Evolutionary conservation across 306 rosid species (phyloP), one percentile per base, ranked within the genome.

Genomic region (Potentilla sterilis): DNA sequence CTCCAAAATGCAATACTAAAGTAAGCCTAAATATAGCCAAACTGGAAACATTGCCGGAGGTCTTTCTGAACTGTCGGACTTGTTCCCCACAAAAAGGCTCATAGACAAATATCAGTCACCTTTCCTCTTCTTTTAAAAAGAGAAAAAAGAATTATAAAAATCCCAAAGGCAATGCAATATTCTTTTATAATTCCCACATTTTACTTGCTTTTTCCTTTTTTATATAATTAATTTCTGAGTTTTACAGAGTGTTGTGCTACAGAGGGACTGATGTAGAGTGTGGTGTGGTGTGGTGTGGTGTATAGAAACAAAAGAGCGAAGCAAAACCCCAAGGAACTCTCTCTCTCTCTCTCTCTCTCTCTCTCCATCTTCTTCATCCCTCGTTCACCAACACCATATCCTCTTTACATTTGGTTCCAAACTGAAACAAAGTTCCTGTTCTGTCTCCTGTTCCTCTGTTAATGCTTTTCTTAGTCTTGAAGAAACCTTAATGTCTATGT

Each of bases 51-150:
- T 19, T 51, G 85, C 71, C 78, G 80, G 88, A 13, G 38, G 64
- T 81, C 88, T 90, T 90, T 88, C 85, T 80, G 83, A 79, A 69
- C 80, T 92, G 96, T 88, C 92, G 92, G 91, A 81, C 77, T 86
- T 86, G 89, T 74, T 82, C 82, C 90, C 94, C 89, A 82, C 88
- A 88, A 83, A 87, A 85, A 75, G 85, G 74, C 65, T 80, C 74
- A 70, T 47, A 54, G 41, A 64, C 75, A 51, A 49, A 49, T 42
- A 63, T 35, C n/a, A 3, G 48, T 44, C 14, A 16, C 2, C 19
- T 41, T 24, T 18, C 15, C 32, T 54, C 7, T 52, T 47, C 51
- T 44, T 37, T 35, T 14, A 37, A 5, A 69, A 11, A 59, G 3
- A 40, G 13, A 16, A 40, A 59, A 61, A 24, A 63, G 5, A 2